Conservation (phyloP, 2,329 filamentous ascomycete species). For the Neospermospora avenae region DNA sequence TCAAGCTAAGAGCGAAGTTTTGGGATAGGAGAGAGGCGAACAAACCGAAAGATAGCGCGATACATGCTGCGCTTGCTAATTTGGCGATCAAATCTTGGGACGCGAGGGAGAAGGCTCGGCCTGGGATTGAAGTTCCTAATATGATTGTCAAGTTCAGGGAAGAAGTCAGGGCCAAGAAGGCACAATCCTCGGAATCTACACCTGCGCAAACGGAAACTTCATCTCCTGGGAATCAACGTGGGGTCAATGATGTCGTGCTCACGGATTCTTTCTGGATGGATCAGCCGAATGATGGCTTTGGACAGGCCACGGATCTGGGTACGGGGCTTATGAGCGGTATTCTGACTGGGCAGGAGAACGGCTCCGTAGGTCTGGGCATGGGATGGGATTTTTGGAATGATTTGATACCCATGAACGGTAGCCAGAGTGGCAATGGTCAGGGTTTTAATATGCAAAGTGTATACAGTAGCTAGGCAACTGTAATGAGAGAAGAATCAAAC, state of each 20-base stretch:
- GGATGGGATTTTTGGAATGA: slow-evolving; percentile 22
- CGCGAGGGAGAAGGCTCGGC: slow-evolving; percentile 18
- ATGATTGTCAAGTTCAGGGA: slow-evolving; percentile 8
- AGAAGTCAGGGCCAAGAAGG: not conserved
- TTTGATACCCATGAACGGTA: slow-evolving; percentile 9
- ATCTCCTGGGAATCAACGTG: not conserved
- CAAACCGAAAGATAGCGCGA: slow-evolving; percentile 5
- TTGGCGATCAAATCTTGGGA: slow-evolving; percentile 29
- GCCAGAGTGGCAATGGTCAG: not conserved
- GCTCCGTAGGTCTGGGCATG: slow-evolving; percentile 5
- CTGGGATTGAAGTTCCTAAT: slow-evolving; percentile 1
- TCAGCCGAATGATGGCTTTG: slow-evolving; percentile 6
- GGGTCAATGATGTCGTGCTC: not conserved
- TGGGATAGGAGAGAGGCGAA: not conserved
- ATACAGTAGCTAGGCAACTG: not conserved
- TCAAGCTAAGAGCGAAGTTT: slow-evolving; percentile 3
- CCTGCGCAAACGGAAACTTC: not conserved
- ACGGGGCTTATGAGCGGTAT: slow-evolving; percentile 6
- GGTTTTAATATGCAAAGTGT: not conserved
- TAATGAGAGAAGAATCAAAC: too few species aligned
- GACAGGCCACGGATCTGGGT: not conserved
- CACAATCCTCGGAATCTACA: not conserved
- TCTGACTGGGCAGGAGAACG: not conserved
- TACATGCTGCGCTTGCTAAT: slow-evolving; percentile 26
- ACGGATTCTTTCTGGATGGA: slow-evolving; percentile 10